Evolutionary conservation across 164 flowering plant genomes (phyloP).

Genomic region (Liriodendron chinense): DNA sequence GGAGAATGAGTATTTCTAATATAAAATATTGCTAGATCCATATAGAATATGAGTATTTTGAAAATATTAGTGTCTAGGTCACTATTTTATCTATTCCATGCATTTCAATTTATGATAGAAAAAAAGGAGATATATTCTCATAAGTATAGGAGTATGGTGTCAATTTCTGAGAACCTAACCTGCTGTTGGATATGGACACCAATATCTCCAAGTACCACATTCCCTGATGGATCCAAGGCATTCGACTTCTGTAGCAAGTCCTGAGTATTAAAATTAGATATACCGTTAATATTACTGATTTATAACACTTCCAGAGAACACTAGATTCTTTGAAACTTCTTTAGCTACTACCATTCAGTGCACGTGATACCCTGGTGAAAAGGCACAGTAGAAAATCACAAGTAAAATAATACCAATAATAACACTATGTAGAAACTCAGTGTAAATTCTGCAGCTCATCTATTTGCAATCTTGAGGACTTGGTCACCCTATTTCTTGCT

Average conservation of each 20-base stretch:
- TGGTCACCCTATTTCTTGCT: no score
- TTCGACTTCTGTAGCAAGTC: constrained; percentile 39
- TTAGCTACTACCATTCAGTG: neutral
- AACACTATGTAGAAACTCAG: neutral
- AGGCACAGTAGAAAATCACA: no score
- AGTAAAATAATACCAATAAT: no score
- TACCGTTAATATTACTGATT: neutral
- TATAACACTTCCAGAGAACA: neutral
- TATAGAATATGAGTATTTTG: no score
- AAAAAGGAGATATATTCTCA: neutral
- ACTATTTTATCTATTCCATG: neutral
- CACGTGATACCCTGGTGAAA: neutral
- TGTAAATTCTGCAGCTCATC: neutral
- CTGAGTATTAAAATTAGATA: constrained; percentile 16
- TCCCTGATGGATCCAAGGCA: constrained; percentile 45
- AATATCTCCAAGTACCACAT: constrained; percentile 36
- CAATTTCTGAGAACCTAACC: constrained; percentile 17
- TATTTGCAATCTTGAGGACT: neutral
- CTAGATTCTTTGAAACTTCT: neutral
- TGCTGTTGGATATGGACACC: constrained; percentile 43
- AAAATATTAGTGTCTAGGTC: neutral
- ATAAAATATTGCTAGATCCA: no score
- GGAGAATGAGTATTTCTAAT: no score
- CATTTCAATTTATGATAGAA: neutral
- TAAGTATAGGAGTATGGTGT: neutral